Evolutionary conservation across 495 filamentous ascomycete genomes (phyloP), one percentile per base, ranked within the genome.

Genomic region (Penicillium alfredii): DNA sequence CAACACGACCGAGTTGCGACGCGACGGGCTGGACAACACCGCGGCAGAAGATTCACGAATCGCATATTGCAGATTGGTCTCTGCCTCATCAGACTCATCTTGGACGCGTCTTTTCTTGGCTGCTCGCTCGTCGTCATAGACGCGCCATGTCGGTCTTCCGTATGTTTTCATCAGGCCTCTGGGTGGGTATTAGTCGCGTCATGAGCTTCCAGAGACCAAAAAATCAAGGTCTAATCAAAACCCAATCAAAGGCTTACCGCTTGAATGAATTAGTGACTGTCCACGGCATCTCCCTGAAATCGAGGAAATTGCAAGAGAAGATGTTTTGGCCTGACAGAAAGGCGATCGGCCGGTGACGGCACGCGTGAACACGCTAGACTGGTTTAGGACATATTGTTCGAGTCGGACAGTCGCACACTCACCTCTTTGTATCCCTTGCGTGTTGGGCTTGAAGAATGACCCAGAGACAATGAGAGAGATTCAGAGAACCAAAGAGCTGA

Each of bases 221-320:
- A 19, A 7, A 27, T 13, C 10, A 42, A n/a, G n/a, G n/a, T n/a
- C n/a, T n/a, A n/a, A n/a, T n/a, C n/a, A n/a, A n/a, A n/a, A n/a
- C n/a, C n/a, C n/a, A n/a, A n/a, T n/a, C n/a, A n/a, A n/a, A n/a
- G n/a, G n/a, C 52, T 13, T 60, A 75, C 71, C 71, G 64, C 58
- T 72, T 75, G 37, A 73, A 75, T 45, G 71, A 75, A 61, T 75
- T 75, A 47, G 71, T 73, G 41, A 75, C 70, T 40, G 69, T 73
- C 58, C 68, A 75, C 59, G 70, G 69, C 71, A 75, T 75, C 48
- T 56, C 61, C 55, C 50, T 57, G 42, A 44, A n/a, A n/a, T n/a
- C n/a, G n/a, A n/a, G n/a, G n/a, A n/a, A n/a, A n/a, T n/a, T n/a
- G n/a, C n/a, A n/a, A n/a, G n/a, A n/a, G n/a, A n/a, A n/a, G n/a